Base-by-base conservation (phyloP, 2,329 filamentous ascomycete species). In the Dissoconium aciculare region DNA sequence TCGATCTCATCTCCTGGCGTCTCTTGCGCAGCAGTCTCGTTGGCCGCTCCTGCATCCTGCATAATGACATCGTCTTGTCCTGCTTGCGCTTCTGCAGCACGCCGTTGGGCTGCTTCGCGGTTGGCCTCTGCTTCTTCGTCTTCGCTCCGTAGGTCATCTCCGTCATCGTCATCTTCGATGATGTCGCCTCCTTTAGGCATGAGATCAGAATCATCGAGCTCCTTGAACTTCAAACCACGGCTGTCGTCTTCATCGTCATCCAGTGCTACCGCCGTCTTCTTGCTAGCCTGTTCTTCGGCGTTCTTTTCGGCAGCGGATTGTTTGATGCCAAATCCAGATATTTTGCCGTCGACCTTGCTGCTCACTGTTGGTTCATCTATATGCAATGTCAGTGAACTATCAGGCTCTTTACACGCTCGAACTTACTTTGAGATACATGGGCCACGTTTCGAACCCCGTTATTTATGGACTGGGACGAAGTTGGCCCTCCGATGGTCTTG, bases 111-210 rank as follows among this genome's bases (percentile, higher is more conserved):
- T 30, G 84, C 83, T 4, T 84, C 81, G 38, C 84, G 72, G 32
- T 83, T 81, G 6, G 83, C 85, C 13, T 84, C 83, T 1, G 82
- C 80, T 33, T 78, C 75, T 52, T 89, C 84, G 52, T 93, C 85
- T 52, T 94, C 87, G 15, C 74, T 87, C 11, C 71, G 79, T 28
- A 76, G 78, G 48, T 84, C 79, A 30, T 75, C 77, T 30, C 58
- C 59, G 35, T 64, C 37, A 26, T 49, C 36, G 24, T 43, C 38
- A 13, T 45, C 64, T 53, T 73, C 67, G 49, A 69, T 67, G 5
- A 42, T 38, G 8, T 40, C 38, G 32, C 37, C 40, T 47, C 62
- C 67, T 52, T 60, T 74, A 69, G 43, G 68, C 64, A 36, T 66
- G 32, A 77, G 70, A 36, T 81, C 71, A 35, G 87, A 85, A 37